Conservation (phyloP, 1,139 yeast genomes). For the Yamadazyma diospyri region DNA sequence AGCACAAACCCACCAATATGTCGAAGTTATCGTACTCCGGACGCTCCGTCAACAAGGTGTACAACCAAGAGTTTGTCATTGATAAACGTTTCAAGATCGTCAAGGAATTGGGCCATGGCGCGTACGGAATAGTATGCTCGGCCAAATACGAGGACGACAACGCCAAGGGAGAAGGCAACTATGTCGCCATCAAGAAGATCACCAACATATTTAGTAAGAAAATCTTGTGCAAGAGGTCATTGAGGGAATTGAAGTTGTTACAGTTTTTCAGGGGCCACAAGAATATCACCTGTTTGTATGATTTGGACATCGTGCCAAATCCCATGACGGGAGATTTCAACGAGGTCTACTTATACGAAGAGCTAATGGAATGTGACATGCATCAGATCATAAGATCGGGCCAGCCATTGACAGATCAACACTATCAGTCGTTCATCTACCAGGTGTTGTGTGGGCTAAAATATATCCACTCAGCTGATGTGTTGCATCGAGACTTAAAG, state of each 20-base stretch:
- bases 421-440: constrained; percentile 87
- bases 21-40: constrained; percentile 23
- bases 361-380: constrained; percentile 97
- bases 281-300: constrained; percentile 90
- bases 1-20: too few species aligned
- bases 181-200: constrained; percentile 90
- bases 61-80: constrained; percentile 85
- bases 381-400: constrained; percentile 93
- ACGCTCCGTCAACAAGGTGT: constrained; percentile 54
- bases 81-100: constrained; percentile 82
- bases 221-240: constrained; percentile 82
- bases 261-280: constrained; percentile 92
- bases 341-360: constrained; percentile 90
- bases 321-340: constrained; percentile 68
- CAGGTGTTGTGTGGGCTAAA: constrained; percentile 92
- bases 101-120: constrained; percentile 94
- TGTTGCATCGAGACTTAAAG: constrained; percentile 87
- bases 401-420: constrained; percentile 92
- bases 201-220: constrained; percentile 88
- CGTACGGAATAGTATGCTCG: constrained; percentile 93
- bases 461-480: constrained; percentile 89
- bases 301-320: constrained; percentile 85
- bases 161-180: constrained; percentile 25
- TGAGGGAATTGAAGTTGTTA: constrained; percentile 81
- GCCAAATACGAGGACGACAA: constrained; percentile 71